A percentile compares a stretch with the other conserved stretches of the same genome.
phyloP scores from a whole-genome alignment of 2,329 filamentous ascomycete genomes.

The Sphaerulina populicola region DNA sequence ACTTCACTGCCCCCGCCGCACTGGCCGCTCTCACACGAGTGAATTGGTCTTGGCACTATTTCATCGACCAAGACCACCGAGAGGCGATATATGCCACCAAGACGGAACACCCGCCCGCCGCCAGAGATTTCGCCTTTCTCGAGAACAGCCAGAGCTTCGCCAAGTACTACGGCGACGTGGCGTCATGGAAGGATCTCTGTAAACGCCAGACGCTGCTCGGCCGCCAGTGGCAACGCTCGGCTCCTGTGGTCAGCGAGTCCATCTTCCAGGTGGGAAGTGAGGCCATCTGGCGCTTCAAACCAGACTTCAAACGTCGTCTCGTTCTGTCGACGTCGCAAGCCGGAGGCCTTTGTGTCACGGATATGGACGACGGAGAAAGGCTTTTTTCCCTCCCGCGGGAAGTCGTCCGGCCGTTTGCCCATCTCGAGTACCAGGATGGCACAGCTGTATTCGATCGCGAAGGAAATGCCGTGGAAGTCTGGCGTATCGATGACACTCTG shows the following conservation, averaged over 20 bases:
- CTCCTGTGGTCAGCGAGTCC: conserved; percentile 34
- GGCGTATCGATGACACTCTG: conserved; percentile 35
- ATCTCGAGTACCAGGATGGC: conserved; percentile 43
- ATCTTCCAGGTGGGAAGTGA: conserved; percentile 37
- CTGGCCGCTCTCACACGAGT: conserved; percentile 34
- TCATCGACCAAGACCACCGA: conserved; percentile 39
- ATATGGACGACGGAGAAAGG: conserved; percentile 39
- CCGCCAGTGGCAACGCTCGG: conserved; percentile 34
- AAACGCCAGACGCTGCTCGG: conserved; percentile 36
- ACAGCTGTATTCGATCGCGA: conserved; percentile 41
- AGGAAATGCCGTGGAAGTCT: conserved; percentile 41
- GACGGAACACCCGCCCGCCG: conserved; percentile 24
- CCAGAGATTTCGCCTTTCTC: conserved; percentile 31
- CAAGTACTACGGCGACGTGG: conserved; percentile 30
- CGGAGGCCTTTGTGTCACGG: conserved; percentile 41
- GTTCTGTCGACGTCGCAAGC: conserved; percentile 40
- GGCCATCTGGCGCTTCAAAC: conserved; percentile 41
- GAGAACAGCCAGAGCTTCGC: conserved; percentile 26
- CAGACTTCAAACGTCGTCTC: conserved; percentile 42
- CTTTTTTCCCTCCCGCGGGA: conserved; percentile 32
- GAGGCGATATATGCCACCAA: conserved; percentile 38
- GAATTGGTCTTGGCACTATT: conserved; percentile 36
- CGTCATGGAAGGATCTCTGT: conserved; percentile 41
- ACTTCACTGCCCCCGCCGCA: conserved; percentile 32
- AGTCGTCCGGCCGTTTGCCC: conserved; percentile 38